These are phyloP conservation scores for Blastobotrys robertii DNA, from an alignment of 805 yeast genomes.

Conservation along the genomic window DNA sequence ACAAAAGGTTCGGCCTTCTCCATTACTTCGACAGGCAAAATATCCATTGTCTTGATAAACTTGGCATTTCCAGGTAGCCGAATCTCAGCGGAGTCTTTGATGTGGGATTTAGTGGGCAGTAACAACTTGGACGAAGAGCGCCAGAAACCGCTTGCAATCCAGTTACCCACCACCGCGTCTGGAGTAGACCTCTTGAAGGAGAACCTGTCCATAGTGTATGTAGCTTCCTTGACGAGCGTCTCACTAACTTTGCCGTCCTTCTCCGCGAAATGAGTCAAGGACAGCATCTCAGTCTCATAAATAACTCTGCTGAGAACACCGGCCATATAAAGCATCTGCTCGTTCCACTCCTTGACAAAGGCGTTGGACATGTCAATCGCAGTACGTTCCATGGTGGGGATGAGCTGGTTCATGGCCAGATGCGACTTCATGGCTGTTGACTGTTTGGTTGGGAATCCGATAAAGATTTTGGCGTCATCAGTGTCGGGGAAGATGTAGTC, in stretches of 20 bases:
- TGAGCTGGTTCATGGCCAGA: conserved; percentile 29
- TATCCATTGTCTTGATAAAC: conserved; percentile 21
- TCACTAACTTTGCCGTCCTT: not conserved
- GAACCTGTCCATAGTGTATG: conserved; percentile 23
- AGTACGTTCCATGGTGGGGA: conserved; percentile 36
- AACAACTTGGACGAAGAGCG: conserved; percentile 19
- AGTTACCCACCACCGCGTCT: conserved; percentile 26
- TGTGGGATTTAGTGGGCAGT: conserved; percentile 26
- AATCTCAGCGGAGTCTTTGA: conserved; percentile 22
- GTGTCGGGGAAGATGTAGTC: conserved; percentile 29
- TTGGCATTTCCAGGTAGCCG: conserved; percentile 16
- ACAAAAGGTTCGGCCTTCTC: conserved; percentile 20
- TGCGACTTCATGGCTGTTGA: conserved; percentile 30
- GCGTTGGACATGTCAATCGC: conserved; percentile 33
- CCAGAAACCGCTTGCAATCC: conserved; percentile 31
- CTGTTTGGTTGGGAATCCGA: conserved; percentile 35
- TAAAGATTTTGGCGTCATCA: conserved; percentile 31
- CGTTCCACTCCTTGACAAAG: conserved; percentile 33
- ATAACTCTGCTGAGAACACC: conserved; percentile 29
- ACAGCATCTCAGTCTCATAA: conserved; percentile 27
- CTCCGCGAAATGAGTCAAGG: too few species aligned
- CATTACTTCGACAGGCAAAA: conserved; percentile 18
- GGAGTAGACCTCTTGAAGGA: conserved; percentile 28
- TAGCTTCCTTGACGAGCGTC: conserved; percentile 1
- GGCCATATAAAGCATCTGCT: conserved; percentile 29